Base-by-base conservation (phyloP, 2,329 filamentous ascomycete species). In the Alternaria conjuncta region DNA sequence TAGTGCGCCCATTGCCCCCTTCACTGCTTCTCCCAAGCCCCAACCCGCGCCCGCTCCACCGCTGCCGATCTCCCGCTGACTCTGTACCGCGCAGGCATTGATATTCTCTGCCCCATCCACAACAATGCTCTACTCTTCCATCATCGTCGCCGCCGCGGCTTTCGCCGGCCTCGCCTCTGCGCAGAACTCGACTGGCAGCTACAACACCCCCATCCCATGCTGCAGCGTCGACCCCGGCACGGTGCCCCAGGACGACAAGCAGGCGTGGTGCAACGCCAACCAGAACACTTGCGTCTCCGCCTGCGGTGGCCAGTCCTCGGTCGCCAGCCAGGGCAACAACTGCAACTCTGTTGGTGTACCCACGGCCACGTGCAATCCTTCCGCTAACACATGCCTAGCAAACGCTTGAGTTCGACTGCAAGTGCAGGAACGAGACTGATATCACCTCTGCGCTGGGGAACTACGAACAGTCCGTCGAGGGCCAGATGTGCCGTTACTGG, bases 381-480 rank as follows among this genome's bases (percentile, higher is more conserved):
- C n/a, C 49, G 60, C 75, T 78, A 66, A 80, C 64, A 45, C 21
- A 47, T 12, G 68, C 66, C 55, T 72, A 87, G 86, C 67, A 61
- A 47, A 81, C 82, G 18, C 82, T 91, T 63, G 77, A 77, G 32
- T 90, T 83, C 82, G 82, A 74, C 61, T 91, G 89, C 80, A 80
- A 81, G 55, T 91, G 89, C 82, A 51, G 57, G 67, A 86, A 88
- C 75, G 85, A 84, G 68, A 84, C 82, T 45, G 84, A 88, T 73
- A 83, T 89, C 70, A 57, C 45, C 30, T 41, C 51, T 18, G 50
- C 25, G 44, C 64, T 72, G 64, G 76, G 81, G 64, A 80, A 82
- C 70, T 91, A 89, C 80, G 70, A 79, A 57, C 80, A 86, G 78
- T 88, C 87, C 23, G 80, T 91, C 53, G 88, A 88, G 45, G 87